Evolutionary conservation across 306 rosid species (phyloP).

Genomic region (Fragaria ananassa): DNA sequence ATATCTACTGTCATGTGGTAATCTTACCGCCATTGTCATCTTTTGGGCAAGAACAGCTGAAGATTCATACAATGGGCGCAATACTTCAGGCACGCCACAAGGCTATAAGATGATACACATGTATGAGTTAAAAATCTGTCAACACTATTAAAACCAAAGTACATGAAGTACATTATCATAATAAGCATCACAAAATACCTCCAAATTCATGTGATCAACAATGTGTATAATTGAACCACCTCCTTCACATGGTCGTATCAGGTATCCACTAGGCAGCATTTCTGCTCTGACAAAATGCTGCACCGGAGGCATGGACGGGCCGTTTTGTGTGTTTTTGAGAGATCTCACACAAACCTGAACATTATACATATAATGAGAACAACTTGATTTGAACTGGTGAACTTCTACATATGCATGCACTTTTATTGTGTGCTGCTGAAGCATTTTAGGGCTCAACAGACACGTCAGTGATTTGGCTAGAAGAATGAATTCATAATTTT

Average conservation of each 20-base stretch:
- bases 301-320: constrained; percentile 96
- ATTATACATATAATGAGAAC: constrained; percentile 21
- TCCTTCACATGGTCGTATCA: constrained; percentile 94
- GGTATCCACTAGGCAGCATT: constrained; percentile 91
- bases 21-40: constrained; percentile 91
- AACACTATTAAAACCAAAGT: background rate
- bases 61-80: constrained; percentile 93
- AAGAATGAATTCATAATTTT: constrained; percentile 7
- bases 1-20: constrained; percentile 5
- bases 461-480: constrained; percentile 2
- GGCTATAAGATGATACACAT: constrained; percentile 46
- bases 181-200: constrained; percentile 41
- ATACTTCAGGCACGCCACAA: constrained; percentile 94
- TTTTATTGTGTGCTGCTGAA: background rate
- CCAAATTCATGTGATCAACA: constrained; percentile 92
- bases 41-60: constrained; percentile 86
- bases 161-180: background rate
- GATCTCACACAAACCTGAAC: constrained; percentile 83
- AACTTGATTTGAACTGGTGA: constrained; percentile 13
- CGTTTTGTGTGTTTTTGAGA: constrained; percentile 91
- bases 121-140: constrained; percentile 12
- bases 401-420: background rate
- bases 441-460: background rate
- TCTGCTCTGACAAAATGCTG: constrained; percentile 97
- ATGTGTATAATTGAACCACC: constrained; percentile 96